Percentiles rank a stretch among this genome's conserved stretches.
phyloP scores from a whole-genome alignment of 1,139 yeast genomes.

The Suzukiozyma palmioleophila region DNA sequence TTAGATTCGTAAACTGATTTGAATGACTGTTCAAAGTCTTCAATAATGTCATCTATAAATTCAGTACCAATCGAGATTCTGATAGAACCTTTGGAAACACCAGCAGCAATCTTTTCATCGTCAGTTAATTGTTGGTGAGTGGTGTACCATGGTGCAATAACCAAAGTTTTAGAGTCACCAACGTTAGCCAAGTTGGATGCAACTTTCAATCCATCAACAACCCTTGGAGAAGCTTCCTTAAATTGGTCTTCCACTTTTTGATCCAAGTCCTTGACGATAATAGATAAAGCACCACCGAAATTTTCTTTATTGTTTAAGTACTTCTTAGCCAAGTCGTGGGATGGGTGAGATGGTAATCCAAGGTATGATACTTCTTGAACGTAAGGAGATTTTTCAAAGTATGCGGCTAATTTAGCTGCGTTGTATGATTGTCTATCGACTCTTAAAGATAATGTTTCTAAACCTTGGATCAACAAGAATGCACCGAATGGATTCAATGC shows the following conservation, averaged over 20 bases:
- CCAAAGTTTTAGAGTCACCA: conserved; percentile 92
- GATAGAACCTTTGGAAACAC: conserved; percentile 83
- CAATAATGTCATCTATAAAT: conserved; percentile 82
- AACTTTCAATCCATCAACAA: conserved; percentile 76
- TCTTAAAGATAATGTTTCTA: conserved; percentile 89
- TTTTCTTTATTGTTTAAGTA: conserved; percentile 62
- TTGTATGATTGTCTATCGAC: conserved; percentile 88
- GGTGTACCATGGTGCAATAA: conserved; percentile 92
- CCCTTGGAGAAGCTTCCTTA: conserved; percentile 70
- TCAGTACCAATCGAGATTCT: conserved; percentile 91
- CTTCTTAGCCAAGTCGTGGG: conserved; percentile 78
- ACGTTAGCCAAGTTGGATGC: conserved; percentile 94
- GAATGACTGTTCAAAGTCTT: conserved; percentile 81
- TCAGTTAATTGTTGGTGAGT: conserved; percentile 89
- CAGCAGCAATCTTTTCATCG: conserved; percentile 74
- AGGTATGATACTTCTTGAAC: conserved; percentile 91
- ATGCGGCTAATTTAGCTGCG: conserved; percentile 76
- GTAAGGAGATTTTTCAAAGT: conserved; percentile 65
- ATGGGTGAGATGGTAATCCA: conserved; percentile 79
- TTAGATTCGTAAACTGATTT: conserved; percentile 38
- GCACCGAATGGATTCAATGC: conserved; percentile 83
- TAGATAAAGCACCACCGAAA: conserved; percentile 82
- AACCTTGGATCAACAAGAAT: conserved; percentile 82
- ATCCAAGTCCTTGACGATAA: conserved; percentile 60
- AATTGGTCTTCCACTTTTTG: conserved; percentile 43